Base-by-base conservation (phyloP, 306 rosid genomes). In the Trichosanthes truncata region DNA sequence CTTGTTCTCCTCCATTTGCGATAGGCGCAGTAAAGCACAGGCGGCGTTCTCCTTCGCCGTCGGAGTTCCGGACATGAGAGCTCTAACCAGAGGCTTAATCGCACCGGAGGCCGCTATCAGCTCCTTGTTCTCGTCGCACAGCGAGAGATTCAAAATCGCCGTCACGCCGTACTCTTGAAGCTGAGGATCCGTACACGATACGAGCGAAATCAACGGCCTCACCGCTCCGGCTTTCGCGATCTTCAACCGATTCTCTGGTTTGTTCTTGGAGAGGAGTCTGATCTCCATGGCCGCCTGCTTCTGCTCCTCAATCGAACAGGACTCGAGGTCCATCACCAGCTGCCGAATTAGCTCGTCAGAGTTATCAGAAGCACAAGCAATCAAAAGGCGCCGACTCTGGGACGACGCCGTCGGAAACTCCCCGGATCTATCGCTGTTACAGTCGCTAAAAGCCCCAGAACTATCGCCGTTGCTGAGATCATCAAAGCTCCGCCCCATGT, bases 81-180 rank as follows among this genome's bases (percentile, higher is more conserved):
- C 93, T 2, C 92, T 82, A 14, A 90, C 96, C 31, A 96, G 84
- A 8, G 98, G 97, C 80, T 82, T 89, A 66, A 93, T 91, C 18
- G 98, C 99, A 43, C 99, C 98, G 0, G 93, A 80, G 1, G 89
- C 87, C 29, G 96, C 92, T 9, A 96, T 96, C 0, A 86, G n/a
- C 18, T 86, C 92, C 78, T 96, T 96, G 78, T 96, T 96, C 86
- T 96, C 94, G 79, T 95, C 99, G 83, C 97, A 93, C 1, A 95
- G 84, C 6, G 98, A 95, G 9, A 95, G 97, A 78, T 95, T 96
- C 81, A 96, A 81, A 80, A 96, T 89, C 74, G 97, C 97, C 13
- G 98, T 93, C 45, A 96, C 99, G n/a, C 98, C 97, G 84, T 93
- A 83, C 82, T 96, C 99, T 45, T 96, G 99, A 3, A 96, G 90